A percentile compares a stretch with the other conserved stretches of the same genome.
Conservation (phyloP, 768 basidiomycete genomes). For the Russula virescens region DNA sequence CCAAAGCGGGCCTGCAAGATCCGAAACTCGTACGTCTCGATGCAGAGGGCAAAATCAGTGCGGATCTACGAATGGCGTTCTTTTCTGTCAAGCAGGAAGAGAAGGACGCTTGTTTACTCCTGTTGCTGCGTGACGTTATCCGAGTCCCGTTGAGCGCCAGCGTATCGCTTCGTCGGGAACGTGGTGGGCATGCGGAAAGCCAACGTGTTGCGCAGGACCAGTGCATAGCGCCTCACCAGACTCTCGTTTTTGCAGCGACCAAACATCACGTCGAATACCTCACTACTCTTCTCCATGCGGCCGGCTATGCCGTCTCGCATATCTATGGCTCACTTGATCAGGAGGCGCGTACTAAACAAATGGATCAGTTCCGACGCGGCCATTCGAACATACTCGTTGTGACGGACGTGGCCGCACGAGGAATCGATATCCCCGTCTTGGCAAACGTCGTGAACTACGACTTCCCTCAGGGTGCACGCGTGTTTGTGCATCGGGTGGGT, state of each 20-base stretch:
- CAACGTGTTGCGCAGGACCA: constrained; percentile 44
- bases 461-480: constrained; percentile 87
- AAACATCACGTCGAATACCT: constrained; percentile 99
- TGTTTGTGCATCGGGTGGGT: constrained; percentile 96
- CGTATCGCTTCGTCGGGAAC: constrained; percentile 29
- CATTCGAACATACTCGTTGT: constrained; percentile 83
- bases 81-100: constrained; percentile 88
- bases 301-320: constrained; percentile 86
- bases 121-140: constrained; percentile 83
- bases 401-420: constrained; percentile 96
- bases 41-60: constrained; percentile 91
- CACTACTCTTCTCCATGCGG: constrained; percentile 63
- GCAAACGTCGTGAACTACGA: constrained; percentile 98
- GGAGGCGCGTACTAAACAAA: constrained; percentile 78
- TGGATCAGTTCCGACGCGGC: constrained; percentile 84
- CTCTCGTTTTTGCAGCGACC: constrained; percentile 90
- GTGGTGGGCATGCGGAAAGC: constrained; percentile 36
- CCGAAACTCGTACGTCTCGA: constrained; percentile 96
- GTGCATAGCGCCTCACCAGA: constrained; percentile 76
- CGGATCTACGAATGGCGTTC: constrained; percentile 91
- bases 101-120: constrained; percentile 87
- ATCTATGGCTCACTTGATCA: constrained; percentile 97
- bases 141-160: constrained; percentile 58
- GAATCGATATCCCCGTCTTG: constrained; percentile 94
- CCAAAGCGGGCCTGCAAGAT: constrained; percentile 91